Conservation (phyloP, 2,329 filamentous ascomycete species). For the Calycina marina region DNA sequence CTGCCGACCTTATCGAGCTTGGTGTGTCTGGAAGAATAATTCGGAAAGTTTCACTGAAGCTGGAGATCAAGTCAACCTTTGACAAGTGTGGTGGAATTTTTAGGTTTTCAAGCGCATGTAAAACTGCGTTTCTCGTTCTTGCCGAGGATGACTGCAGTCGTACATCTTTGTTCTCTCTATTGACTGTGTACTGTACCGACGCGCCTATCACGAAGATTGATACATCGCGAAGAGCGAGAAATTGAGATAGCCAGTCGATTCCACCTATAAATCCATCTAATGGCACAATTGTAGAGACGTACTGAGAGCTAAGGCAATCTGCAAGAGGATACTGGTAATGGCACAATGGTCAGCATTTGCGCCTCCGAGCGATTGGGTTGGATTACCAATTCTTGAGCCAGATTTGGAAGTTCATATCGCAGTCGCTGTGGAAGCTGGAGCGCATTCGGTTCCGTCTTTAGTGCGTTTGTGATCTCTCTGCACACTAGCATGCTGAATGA, state of each 20-base stretch:
- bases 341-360: neutral
- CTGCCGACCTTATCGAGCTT: conserved; percentile 17
- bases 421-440: conserved; percentile 23
- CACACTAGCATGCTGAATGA: conserved; percentile 26
- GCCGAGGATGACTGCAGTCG: conserved; percentile 23
- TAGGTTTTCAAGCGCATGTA: conserved; percentile 24
- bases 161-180: conserved; percentile 23
- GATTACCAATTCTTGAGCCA: conserved; percentile 25
- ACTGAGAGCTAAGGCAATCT: conserved; percentile 23
- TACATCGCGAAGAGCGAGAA: conserved; percentile 26
- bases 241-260: conserved; percentile 25
- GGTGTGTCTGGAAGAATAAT: conserved; percentile 26
- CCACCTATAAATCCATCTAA: conserved; percentile 15
- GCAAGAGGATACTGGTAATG: conserved; percentile 26
- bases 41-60: conserved; percentile 24
- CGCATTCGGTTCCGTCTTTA: conserved; percentile 24
- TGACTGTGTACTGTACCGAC: conserved; percentile 25
- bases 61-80: conserved; percentile 23
- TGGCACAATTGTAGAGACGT: conserved; percentile 24
- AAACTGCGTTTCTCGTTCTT: conserved; percentile 24
- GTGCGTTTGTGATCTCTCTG: conserved; percentile 24
- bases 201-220: conserved; percentile 26
- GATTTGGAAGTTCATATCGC: conserved; percentile 24
- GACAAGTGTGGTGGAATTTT: conserved; percentile 23
- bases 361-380: neutral